Percentiles rank a stretch among this genome's conserved stretches.
Evolutionary conservation across 139 green algal genomes (phyloP).

Genomic region (Coccomyxa sp.): DNA sequence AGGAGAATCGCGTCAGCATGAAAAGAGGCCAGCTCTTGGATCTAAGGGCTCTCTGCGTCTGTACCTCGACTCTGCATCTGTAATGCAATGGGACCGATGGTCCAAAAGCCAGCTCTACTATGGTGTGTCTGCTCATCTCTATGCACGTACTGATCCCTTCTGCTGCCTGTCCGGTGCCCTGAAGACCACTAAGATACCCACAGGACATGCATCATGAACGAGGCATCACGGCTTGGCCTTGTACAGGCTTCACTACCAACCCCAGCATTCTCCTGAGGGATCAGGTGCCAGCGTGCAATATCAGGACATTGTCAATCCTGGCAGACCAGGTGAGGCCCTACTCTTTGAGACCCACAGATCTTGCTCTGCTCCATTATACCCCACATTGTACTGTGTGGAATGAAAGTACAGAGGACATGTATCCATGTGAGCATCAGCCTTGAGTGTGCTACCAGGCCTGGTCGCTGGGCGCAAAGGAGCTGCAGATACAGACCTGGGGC

Average conservation of each 20-base stretch:
- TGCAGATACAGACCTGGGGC: neutral
- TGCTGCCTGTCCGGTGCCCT: neutral
- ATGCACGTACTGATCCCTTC: neutral
- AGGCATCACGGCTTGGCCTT: neutral
- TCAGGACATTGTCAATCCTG: neutral
- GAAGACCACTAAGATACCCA: neutral
- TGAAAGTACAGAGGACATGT: too few relatives aligned
- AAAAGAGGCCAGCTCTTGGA: too few relatives aligned
- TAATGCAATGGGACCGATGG: neutral
- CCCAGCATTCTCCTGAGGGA: neutral
- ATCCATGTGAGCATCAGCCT: neutral
- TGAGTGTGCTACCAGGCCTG: neutral
- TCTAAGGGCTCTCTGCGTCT: too few relatives aligned
- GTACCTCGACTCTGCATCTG: neutral
- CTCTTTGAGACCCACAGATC: neutral
- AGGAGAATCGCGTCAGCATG: too few relatives aligned
- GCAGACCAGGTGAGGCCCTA: neutral
- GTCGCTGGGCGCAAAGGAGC: neutral
- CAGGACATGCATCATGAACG: neutral
- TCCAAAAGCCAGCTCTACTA: neutral
- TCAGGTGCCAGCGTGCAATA: neutral
- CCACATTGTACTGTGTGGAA: neutral
- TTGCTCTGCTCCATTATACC: neutral
- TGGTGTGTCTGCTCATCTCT: neutral
- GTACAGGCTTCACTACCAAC: neutral